Conservation (phyloP, 2,329 filamentous ascomycete genomes). For the Tothia fuscella region DNA sequence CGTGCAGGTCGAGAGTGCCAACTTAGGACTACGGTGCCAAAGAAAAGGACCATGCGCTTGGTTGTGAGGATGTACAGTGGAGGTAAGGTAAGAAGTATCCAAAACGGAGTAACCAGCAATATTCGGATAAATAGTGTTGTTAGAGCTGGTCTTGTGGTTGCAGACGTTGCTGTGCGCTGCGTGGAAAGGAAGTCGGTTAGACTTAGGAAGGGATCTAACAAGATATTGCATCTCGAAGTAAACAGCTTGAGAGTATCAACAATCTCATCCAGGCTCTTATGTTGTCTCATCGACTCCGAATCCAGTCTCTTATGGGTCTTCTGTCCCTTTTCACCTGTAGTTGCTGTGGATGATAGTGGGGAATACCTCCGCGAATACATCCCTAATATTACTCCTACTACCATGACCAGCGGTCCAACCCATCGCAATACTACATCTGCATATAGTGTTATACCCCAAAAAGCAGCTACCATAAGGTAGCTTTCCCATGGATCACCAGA, state of each 20-base stretch:
- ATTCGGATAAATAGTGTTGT: slow-evolving; percentile 85
- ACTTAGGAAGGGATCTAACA: slow-evolving; percentile 77
- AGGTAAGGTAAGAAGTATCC: slow-evolving; percentile 71
- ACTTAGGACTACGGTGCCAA: slow-evolving; percentile 77
- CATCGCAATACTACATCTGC: slow-evolving; percentile 71
- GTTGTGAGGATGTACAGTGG: slow-evolving; percentile 79
- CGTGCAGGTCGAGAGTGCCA: slow-evolving; percentile 86
- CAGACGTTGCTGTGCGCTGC: slow-evolving; percentile 78
- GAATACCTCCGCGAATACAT: slow-evolving; percentile 91
- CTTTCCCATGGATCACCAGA: slow-evolving; percentile 93
- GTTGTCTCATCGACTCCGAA: slow-evolving; percentile 58
- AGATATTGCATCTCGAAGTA: slow-evolving; percentile 80
- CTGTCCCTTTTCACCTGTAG: slow-evolving; percentile 50
- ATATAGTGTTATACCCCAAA: slow-evolving; percentile 80
- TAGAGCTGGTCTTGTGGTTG: slow-evolving; percentile 79
- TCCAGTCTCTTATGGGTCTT: slow-evolving; percentile 39
- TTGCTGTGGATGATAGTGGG: slow-evolving; percentile 74
- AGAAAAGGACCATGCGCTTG: slow-evolving; percentile 66
- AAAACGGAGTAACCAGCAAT: slow-evolving; percentile 74
- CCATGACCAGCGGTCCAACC: slow-evolving; percentile 73
- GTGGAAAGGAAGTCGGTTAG: slow-evolving; percentile 90
- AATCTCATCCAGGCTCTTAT: slow-evolving; percentile 95
- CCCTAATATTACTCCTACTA: slow-evolving; percentile 67
- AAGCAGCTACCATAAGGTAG: slow-evolving; percentile 72
- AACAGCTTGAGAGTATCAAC: slow-evolving; percentile 86